Percentiles rank a stretch among this genome's conserved stretches.
phyloP scores from a whole-genome alignment of 2,329 filamentous ascomycete genomes.

The Albophoma yamanashiensis region DNA sequence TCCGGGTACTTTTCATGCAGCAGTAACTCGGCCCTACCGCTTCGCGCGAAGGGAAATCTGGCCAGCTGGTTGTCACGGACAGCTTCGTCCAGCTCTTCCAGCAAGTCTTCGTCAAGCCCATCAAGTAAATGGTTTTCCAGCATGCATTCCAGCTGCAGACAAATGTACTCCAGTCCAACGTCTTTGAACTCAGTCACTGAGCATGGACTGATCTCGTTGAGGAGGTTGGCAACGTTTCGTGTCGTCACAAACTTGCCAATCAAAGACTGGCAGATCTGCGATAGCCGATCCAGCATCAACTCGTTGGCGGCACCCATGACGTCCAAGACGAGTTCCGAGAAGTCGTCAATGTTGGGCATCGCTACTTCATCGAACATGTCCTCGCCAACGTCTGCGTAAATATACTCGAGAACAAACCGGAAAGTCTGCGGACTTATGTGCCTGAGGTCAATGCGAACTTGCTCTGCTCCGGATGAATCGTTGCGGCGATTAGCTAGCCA shows the following conservation, averaged over 20 bases:
- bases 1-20: slow-evolving; percentile 56
- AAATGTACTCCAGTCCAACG: slow-evolving; percentile 81
- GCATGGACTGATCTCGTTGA: slow-evolving; percentile 80
- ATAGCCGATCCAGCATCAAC: slow-evolving; percentile 85
- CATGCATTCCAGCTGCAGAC: slow-evolving; percentile 82
- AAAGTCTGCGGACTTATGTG: slow-evolving; percentile 70
- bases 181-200: slow-evolving; percentile 80
- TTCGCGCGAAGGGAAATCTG: slow-evolving; percentile 66
- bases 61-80: slow-evolving; percentile 76
- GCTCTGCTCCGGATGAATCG: slow-evolving; percentile 20
- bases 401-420: slow-evolving; percentile 62
- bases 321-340: slow-evolving; percentile 82
- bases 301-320: slow-evolving; percentile 87
- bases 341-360: slow-evolving; percentile 63
- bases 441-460: slow-evolving; percentile 65
- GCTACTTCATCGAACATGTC: slow-evolving; percentile 74
- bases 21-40: slow-evolving; percentile 56
- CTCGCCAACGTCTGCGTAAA: slow-evolving; percentile 75
- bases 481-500: slow-evolving; percentile 70
- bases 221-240: slow-evolving; percentile 73
- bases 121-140: slow-evolving; percentile 83
- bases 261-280: slow-evolving; percentile 77
- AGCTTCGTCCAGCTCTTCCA: slow-evolving; percentile 67
- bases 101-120: slow-evolving; percentile 73
- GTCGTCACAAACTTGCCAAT: slow-evolving; percentile 77